Percentiles rank a stretch among this genome's conserved stretches.
phyloP scores from a whole-genome alignment of 805 yeast genomes.

The Zygosaccharomyces siamensis region DNA sequence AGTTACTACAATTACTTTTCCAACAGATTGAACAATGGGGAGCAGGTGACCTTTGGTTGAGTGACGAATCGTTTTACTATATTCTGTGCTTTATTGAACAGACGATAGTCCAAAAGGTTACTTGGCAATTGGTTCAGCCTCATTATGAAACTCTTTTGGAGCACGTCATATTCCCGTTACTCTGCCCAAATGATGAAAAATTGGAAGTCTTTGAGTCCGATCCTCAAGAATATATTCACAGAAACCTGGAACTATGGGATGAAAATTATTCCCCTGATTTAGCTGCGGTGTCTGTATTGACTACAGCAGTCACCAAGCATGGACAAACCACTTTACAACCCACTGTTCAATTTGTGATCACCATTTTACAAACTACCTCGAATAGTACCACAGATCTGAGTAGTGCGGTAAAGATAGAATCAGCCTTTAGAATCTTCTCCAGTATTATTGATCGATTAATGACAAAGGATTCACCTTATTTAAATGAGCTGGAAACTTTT shows the following conservation, averaged over 20 bases:
- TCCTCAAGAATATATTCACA: constrained; percentile 82
- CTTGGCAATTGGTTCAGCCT: constrained; percentile 66
- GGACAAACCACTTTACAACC: constrained; percentile 55
- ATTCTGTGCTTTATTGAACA: constrained; percentile 60
- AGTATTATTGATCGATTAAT: constrained; percentile 58
- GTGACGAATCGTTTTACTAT: constrained; percentile 58
- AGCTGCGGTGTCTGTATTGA: constrained; percentile 71
- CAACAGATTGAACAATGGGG: constrained; percentile 73
- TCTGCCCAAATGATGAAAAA: constrained; percentile 63
- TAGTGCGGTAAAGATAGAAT: constrained; percentile 66
- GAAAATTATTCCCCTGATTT: constrained; percentile 66
- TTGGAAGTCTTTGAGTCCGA: constrained; percentile 77
- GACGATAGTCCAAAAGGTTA: constrained; percentile 50
- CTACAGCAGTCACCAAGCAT: constrained; percentile 66
- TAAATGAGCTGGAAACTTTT: constrained; percentile 63
- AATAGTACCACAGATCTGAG: constrained; percentile 34
- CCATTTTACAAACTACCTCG: constrained; percentile 37
- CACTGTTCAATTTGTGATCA: constrained; percentile 55
- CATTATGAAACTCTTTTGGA: constrained; percentile 59
- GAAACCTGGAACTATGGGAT: constrained; percentile 58
- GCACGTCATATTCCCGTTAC: constrained; percentile 69
- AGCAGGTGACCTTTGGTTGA: constrained; percentile 58
- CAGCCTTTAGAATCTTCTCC: constrained; percentile 74
- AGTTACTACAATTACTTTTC: constrained; percentile 59
- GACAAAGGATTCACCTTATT: constrained; percentile 51